Conservation (phyloP, 768 basidiomycete genomes). For the Leccinum broughii region DNA sequence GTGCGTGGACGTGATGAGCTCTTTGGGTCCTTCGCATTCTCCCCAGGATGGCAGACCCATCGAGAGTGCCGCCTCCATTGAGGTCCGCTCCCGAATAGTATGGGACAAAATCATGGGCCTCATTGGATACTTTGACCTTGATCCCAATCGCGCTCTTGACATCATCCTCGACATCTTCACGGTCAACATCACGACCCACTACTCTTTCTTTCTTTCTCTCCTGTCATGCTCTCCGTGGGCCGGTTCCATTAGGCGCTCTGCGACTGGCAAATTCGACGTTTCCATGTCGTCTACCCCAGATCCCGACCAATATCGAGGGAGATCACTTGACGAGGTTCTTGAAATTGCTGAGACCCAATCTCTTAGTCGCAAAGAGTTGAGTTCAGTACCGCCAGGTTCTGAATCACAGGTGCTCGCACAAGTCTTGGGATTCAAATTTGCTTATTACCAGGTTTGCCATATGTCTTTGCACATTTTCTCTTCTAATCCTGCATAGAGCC, state of each 20-base stretch:
- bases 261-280: constrained; percentile 26
- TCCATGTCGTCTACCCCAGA: constrained; percentile 41
- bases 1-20: constrained; percentile 76
- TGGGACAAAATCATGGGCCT: constrained; percentile 88
- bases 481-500: constrained; percentile 40
- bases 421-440: constrained; percentile 97
- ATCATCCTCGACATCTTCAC: constrained; percentile 91
- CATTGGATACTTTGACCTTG: constrained; percentile 95
- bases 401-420: constrained; percentile 76
- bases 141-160: constrained; percentile 92
- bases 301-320: constrained; percentile 50
- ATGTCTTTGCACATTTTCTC: neutral
- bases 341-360: constrained; percentile 45
- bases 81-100: constrained; percentile 63
- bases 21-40: constrained; percentile 74
- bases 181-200: constrained; percentile 77
- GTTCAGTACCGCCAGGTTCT: constrained; percentile 22
- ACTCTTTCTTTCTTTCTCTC: constrained; percentile 85
- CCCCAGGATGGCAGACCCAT: constrained; percentile 61
- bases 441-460: constrained; percentile 75
- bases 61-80: constrained; percentile 57
- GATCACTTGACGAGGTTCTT: constrained; percentile 68
- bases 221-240: constrained; percentile 89
- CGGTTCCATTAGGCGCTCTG: constrained; percentile 42
- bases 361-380: constrained; percentile 5